Conservation (phyloP, 257 asterid genomes). For the Penstemon barbatus region DNA sequence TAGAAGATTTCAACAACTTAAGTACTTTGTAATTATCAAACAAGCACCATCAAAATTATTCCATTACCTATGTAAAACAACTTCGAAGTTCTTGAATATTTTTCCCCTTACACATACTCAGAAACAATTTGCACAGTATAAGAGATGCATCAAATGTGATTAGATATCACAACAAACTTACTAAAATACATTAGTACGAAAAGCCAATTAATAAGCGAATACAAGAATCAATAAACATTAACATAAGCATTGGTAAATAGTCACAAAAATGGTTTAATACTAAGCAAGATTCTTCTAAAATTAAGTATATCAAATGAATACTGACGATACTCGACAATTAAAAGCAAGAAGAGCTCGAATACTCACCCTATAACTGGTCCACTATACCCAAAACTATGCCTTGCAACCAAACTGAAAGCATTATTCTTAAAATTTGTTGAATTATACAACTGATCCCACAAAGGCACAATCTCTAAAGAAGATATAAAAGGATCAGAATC, state of each 20-base stretch:
- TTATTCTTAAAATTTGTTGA: conserved; percentile 62
- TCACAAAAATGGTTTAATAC: not conserved
- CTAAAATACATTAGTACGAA: conserved; percentile 5
- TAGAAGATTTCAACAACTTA: too few relatives aligned
- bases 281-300: not conserved
- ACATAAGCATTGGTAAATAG: not conserved
- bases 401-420: conserved; percentile 68
- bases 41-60: too few relatives aligned
- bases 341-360: conserved; percentile 12
- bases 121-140: not conserved
- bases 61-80: too few relatives aligned
- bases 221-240: not conserved
- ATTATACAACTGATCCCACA: conserved; percentile 79
- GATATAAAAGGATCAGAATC: conserved; percentile 98
- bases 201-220: conserved; percentile 6
- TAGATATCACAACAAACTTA: not conserved
- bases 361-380: conserved; percentile 70
- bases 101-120: not conserved
- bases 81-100: too few relatives aligned
- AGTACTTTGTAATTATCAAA: too few relatives aligned
- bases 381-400: conserved; percentile 80
- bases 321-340: not conserved
- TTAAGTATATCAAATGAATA: not conserved
- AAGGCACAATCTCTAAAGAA: conserved; percentile 69
- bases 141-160: conserved; percentile 1